Conservation (phyloP, 768 basidiomycete species). For the Collybia sp. region DNA sequence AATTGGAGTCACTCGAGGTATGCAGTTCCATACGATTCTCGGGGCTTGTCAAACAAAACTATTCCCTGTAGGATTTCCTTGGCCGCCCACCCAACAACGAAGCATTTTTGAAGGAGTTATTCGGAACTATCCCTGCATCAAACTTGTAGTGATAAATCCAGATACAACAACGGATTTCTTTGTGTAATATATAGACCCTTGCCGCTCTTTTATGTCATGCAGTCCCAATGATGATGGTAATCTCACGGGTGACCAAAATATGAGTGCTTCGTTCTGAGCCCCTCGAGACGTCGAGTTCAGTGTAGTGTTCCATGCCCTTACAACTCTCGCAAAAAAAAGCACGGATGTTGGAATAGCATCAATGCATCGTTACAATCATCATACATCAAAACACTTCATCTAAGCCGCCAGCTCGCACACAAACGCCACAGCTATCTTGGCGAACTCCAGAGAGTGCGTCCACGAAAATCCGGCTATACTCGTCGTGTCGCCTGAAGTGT, state of each 20-base stretch:
- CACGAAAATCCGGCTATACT: slow-evolving; percentile 42
- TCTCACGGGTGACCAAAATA: too few species aligned
- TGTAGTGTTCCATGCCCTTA: too few species aligned
- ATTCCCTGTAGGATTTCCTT: slow-evolving; percentile 58
- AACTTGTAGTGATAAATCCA: slow-evolving; percentile 15
- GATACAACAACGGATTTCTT: too few species aligned
- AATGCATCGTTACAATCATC: too few species aligned
- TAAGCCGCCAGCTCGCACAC: slow-evolving; percentile 42
- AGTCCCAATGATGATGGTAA: too few species aligned
- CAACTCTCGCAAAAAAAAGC: too few species aligned
- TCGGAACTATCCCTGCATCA: slow-evolving; percentile 37
- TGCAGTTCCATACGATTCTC: background rate
- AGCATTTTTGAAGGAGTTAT: slow-evolving; percentile 68
- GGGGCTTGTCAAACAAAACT: background rate
- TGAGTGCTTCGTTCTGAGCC: too few species aligned
- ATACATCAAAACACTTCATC: background rate
- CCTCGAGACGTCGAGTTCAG: too few species aligned
- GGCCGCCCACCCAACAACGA: slow-evolving; percentile 71
- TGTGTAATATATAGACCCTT: too few species aligned
- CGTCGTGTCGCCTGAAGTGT: slow-evolving; percentile 40
- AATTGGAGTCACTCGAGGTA: slow-evolving; percentile 74
- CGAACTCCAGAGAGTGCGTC: slow-evolving; percentile 52
- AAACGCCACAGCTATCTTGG: slow-evolving; percentile 55
- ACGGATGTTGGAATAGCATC: too few species aligned
- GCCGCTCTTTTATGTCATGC: too few species aligned